Evolutionary conservation across 768 basidiomycete species (phyloP).

Genomic region (Pholiota molesta): DNA sequence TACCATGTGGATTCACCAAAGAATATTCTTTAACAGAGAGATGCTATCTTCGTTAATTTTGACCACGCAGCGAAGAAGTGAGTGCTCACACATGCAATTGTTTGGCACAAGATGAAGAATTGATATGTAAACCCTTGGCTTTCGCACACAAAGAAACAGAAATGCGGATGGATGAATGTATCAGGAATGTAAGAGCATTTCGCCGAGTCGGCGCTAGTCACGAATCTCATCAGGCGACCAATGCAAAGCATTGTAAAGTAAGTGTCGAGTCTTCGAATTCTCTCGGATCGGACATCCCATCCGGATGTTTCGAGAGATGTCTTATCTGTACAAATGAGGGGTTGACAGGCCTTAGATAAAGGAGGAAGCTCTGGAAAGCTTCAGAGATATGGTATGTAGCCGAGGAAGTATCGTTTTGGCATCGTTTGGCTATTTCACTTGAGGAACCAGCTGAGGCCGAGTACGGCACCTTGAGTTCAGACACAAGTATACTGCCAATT

Average conservation of each 20-base stretch:
- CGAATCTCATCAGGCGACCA: conserved; percentile 16
- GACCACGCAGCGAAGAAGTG: neutral
- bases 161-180: neutral
- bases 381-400: neutral
- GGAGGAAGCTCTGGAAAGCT: neutral
- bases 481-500: neutral
- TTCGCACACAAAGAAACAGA: neutral
- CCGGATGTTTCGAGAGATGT: neutral
- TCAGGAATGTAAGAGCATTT: conserved; percentile 7
- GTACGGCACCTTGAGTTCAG: neutral
- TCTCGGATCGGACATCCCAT: neutral
- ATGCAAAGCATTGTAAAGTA: conserved; percentile 1
- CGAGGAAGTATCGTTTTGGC: neutral
- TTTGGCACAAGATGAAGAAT: neutral
- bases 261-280: neutral
- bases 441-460: neutral
- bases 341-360: neutral
- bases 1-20: neutral
- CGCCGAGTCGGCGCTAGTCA: conserved; percentile 8
- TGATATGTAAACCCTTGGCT: neutral
- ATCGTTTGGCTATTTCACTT: neutral
- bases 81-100: neutral
- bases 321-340: neutral
- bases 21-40: neutral
- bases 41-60: neutral